phyloP scores from a whole-genome alignment of 768 basidiomycete species.

The Tulasnella sp. region DNA sequence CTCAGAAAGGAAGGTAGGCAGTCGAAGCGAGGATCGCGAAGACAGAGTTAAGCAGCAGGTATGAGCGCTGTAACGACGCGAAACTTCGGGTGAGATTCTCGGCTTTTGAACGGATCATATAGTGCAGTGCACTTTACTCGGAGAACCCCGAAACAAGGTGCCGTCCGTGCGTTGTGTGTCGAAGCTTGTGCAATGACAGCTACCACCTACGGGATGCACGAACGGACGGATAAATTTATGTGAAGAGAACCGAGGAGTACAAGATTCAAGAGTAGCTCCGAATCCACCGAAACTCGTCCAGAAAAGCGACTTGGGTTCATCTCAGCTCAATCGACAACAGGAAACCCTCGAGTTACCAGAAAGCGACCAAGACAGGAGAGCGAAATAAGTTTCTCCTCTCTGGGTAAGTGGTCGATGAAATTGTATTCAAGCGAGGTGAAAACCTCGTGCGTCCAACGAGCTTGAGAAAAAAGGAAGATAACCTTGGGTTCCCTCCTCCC shows the following conservation, averaged over 20 bases:
- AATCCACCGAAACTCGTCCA: not conserved
- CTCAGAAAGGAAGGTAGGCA: no score
- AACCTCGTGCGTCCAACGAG: not conserved
- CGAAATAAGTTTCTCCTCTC: not conserved
- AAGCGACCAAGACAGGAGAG: not conserved
- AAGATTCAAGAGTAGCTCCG: not conserved
- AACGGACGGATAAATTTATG: not conserved
- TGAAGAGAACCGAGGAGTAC: not conserved
- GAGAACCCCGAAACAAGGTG: not conserved
- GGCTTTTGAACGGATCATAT: not conserved
- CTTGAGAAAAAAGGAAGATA: not conserved
- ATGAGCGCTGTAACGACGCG: no score
- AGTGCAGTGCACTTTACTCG: not conserved
- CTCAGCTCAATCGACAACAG: not conserved
- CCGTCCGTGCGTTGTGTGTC: not conserved
- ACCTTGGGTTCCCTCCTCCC: not conserved
- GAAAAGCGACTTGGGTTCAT: not conserved
- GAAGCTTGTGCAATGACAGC: not conserved
- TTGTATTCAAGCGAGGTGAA: not conserved
- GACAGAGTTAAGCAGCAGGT: no score
- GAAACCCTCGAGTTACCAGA: not conserved
- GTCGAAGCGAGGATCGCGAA: no score
- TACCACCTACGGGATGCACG: not conserved
- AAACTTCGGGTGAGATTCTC: not conserved
- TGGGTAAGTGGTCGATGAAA: not conserved